Evolutionary conservation across 1,139 yeast genomes (phyloP).

Genomic region (Hyphopichia wangnamkhiaoensis): DNA sequence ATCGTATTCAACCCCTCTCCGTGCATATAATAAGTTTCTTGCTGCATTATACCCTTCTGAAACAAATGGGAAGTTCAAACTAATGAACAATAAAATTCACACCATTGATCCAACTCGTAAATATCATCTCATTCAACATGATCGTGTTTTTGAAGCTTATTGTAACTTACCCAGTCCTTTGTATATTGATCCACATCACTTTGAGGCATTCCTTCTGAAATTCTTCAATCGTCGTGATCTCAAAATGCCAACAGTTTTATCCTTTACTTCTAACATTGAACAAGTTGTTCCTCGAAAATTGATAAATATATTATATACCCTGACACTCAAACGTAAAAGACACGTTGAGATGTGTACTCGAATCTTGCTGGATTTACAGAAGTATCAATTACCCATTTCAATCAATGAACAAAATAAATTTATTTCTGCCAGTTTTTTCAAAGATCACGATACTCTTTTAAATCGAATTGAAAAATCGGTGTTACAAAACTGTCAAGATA

Average conservation of each 20-base stretch:
- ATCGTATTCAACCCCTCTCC: slow-evolving; percentile 12
- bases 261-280: slow-evolving; percentile 8
- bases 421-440: slow-evolving; percentile 31
- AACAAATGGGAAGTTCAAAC: slow-evolving; percentile 1
- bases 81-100: slow-evolving; percentile 8
- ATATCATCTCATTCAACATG: slow-evolving; percentile 24
- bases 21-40: slow-evolving; percentile 22
- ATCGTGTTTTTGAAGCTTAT: slow-evolving; percentile 32
- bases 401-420: slow-evolving; percentile 30
- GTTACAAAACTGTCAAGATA: background rate
- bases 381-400: slow-evolving; percentile 28
- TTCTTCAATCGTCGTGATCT: slow-evolving; percentile 25
- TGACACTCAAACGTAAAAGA: slow-evolving; percentile 19
- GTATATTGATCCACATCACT: slow-evolving; percentile 32
- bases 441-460: slow-evolving; percentile 25
- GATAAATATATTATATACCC: slow-evolving; percentile 12
- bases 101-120: slow-evolving; percentile 12
- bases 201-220: slow-evolving; percentile 36
- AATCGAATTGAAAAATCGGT: background rate
- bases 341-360: slow-evolving; percentile 22
- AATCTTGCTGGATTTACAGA: slow-evolving; percentile 29
- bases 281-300: background rate
- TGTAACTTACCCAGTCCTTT: slow-evolving; percentile 34
- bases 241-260: slow-evolving; percentile 21
- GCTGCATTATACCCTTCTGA: slow-evolving; percentile 35